Evolutionary conservation across 2,329 filamentous ascomycete species (phyloP).

Genomic region (Exophiala dermatitidis): DNA sequence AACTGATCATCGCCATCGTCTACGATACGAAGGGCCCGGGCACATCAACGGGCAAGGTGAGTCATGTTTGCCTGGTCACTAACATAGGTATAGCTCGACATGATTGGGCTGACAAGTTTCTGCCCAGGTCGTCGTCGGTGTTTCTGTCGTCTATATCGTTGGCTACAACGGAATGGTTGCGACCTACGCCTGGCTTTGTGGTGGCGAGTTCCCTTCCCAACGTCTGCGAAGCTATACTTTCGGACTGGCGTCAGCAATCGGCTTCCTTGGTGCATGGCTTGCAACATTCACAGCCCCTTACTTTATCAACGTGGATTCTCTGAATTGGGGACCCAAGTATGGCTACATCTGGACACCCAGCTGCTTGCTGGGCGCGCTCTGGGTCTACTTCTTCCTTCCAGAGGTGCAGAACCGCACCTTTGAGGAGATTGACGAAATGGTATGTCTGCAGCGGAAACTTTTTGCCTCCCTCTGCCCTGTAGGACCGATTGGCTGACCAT

Average conservation of each 20-base stretch:
- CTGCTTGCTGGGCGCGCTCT: constrained; percentile 16
- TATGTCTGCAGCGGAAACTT: constrained; percentile 17
- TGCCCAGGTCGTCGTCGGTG: constrained; percentile 44
- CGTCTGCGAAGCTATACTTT: constrained; percentile 52
- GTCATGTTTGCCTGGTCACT: background rate
- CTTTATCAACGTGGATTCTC: constrained; percentile 49
- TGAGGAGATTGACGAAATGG: constrained; percentile 24
- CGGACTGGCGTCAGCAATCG: constrained; percentile 47
- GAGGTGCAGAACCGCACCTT: constrained; percentile 46
- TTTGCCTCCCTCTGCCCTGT: background rate
- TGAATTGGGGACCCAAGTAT: constrained; percentile 54
- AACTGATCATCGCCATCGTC: constrained; percentile 48
- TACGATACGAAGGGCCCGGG: constrained; percentile 42
- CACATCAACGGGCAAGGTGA: constrained; percentile 29
- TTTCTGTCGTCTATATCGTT: constrained; percentile 50
- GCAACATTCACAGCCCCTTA: constrained; percentile 54
- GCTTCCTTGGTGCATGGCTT: constrained; percentile 52
- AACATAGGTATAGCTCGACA: too few relatives aligned
- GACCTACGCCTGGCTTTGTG: constrained; percentile 51
- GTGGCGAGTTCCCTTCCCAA: constrained; percentile 51
- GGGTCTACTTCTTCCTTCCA: constrained; percentile 38
- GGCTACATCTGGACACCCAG: constrained; percentile 48
- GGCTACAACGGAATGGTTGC: constrained; percentile 50
- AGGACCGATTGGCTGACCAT: background rate
- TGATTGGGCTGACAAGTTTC: too few relatives aligned